Evolutionary conservation across 179 eudicot species (phyloP).

Genomic region (Actinidia polygama): DNA sequence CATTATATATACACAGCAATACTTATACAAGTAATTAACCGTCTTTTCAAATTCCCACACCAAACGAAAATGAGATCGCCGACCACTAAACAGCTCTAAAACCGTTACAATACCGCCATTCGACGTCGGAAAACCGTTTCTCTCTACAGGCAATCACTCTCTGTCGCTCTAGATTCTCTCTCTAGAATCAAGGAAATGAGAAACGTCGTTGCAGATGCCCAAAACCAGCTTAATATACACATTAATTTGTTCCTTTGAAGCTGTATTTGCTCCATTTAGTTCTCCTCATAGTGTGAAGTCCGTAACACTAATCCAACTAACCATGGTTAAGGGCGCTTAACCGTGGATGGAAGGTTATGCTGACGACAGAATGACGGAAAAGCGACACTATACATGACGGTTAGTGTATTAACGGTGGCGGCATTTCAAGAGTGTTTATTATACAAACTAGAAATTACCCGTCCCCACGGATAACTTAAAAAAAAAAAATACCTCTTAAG

Average conservation of each 20-base stretch:
- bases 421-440: too few relatives aligned
- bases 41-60: slow-evolving; percentile 17
- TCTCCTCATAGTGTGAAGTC: slow-evolving; percentile 30
- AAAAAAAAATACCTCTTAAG: too few relatives aligned
- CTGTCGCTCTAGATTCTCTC: slow-evolving; percentile 30
- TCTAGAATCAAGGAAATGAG: slow-evolving; percentile 20
- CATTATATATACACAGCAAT: neutral
- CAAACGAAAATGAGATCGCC: neutral
- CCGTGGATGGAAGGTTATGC: slow-evolving; percentile 24
- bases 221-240: slow-evolving; percentile 32
- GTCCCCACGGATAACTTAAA: too few relatives aligned
- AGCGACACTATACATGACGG: neutral
- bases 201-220: slow-evolving; percentile 33
- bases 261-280: slow-evolving; percentile 32
- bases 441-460: too few relatives aligned
- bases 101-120: slow-evolving; percentile 16
- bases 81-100: slow-evolving; percentile 5
- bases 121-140: slow-evolving; percentile 1
- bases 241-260: slow-evolving; percentile 27
- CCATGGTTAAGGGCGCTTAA: slow-evolving; percentile 34
- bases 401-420: slow-evolving; percentile 15
- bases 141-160: slow-evolving; percentile 2
- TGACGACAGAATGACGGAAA: slow-evolving; percentile 35
- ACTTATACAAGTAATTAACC: neutral
- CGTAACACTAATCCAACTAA: slow-evolving; percentile 37